phyloP scores from a whole-genome alignment of 2,329 filamentous ascomycete species.

The Canariomyces notabilis region DNA sequence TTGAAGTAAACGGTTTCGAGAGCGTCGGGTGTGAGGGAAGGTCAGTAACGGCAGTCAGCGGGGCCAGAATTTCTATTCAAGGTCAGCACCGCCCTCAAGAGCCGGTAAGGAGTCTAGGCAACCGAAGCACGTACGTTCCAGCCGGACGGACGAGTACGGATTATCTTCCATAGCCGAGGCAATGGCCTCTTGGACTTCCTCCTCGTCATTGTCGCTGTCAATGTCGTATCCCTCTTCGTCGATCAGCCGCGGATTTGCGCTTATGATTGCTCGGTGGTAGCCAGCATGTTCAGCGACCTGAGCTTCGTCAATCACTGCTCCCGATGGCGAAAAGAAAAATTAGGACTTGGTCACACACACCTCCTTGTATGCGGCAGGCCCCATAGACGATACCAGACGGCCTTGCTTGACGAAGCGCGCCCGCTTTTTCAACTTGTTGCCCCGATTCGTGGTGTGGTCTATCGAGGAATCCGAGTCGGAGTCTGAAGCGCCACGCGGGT shows the following conservation, averaged over 20 bases:
- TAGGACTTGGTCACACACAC: conserved; percentile 37
- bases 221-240: conserved; percentile 76
- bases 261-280: conserved; percentile 66
- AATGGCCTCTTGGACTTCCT: conserved; percentile 55
- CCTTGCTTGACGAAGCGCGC: conserved; percentile 67
- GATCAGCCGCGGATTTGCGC: conserved; percentile 64
- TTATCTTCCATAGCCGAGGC: conserved; percentile 64
- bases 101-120: not conserved
- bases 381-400: conserved; percentile 60
- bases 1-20: conserved; percentile 68
- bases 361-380: conserved; percentile 66
- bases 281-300: conserved; percentile 71
- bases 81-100: conserved; percentile 26
- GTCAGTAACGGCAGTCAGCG: conserved; percentile 69
- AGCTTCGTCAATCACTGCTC: conserved; percentile 23
- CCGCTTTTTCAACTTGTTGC: conserved; percentile 72
- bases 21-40: conserved; percentile 69
- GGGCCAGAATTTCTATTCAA: conserved; percentile 62
- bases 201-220: conserved; percentile 66
- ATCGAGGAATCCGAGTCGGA: conserved; percentile 74
- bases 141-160: conserved; percentile 65
- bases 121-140: conserved; percentile 56
- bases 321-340: not conserved
- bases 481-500: conserved; percentile 43
- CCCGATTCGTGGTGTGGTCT: conserved; percentile 65